Evolutionary conservation across 192 early-diverging fungal genomes (phyloP), one percentile per base, ranked within the genome.

Genomic region (Spizellomyces sp.): DNA sequence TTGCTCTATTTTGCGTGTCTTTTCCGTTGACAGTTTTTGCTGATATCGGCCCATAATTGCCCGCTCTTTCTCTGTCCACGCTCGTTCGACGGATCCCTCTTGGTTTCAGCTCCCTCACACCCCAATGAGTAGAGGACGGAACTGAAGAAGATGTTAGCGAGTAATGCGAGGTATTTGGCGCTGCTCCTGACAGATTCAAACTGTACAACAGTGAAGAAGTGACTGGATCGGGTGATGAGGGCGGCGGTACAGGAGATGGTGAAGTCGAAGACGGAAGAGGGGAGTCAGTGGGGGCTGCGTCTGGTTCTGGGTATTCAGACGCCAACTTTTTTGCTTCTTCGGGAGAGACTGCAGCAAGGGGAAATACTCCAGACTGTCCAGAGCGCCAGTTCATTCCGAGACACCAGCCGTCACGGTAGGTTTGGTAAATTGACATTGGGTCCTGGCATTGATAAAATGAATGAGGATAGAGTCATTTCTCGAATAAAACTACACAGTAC

Each of bases 301-400:
- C 10, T n/a, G n/a, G 10, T 61, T 61, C 59, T 10, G 59, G 59
- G 22, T 22, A 22, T 47, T 47, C 45, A 9, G 14, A 45, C 9
- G 45, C 27, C 9, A 64, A 15, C 9, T 45, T 42, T 22, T 41
- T 1, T 14, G 45, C 66, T 73, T 73, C 69, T 59, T 72, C 68
- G 3, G 45, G 46, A 60, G 45, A 46, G 6, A 75, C 36, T n/a
- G 36, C 56, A 9, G 17, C 14, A 14, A 75, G 58, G 14, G 74
- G 74, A 12, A 69, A 65, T 15, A 62, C 22, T 17, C 74, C 74
- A 9, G 42, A 47, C 19, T 67, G 69, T 12, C 70, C 74, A 12
- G 67, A 50, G 6, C 69, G n/a, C 74, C 74, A 75, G 59, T 75
- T 75, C 74, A 75, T 75, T 6, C 50, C 71, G 27, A 67, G 15